Evolutionary conservation across 1,284 basidiomycete genomes (phyloP).

Genomic region (Singerocomus inundabilis): DNA sequence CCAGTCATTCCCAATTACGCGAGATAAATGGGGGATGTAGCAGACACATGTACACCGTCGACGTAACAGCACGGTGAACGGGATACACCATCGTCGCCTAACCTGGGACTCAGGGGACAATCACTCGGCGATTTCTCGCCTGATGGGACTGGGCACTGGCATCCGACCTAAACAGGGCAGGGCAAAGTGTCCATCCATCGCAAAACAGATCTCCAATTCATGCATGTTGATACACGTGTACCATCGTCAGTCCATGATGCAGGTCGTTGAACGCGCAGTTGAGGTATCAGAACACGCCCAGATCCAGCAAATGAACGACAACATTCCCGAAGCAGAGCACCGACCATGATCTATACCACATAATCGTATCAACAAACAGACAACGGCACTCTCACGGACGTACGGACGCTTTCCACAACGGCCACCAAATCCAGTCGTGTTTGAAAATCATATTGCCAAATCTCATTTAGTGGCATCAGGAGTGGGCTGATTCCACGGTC

Average conservation of each 20-base stretch:
- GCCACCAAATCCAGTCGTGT: slow-evolving; percentile 17
- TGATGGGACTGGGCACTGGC: slow-evolving; percentile 20
- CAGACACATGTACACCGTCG: slow-evolving; percentile 20
- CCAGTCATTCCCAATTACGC: slow-evolving; percentile 23
- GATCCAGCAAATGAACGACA: slow-evolving; percentile 25
- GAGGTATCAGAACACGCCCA: slow-evolving; percentile 21
- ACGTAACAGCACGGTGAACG: slow-evolving; percentile 26
- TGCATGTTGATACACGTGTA: slow-evolving; percentile 31
- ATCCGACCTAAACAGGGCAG: slow-evolving; percentile 8
- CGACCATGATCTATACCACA: slow-evolving; percentile 29
- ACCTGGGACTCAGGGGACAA: slow-evolving; percentile 20
- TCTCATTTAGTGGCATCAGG: slow-evolving; percentile 23
- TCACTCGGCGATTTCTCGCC: slow-evolving; percentile 18
- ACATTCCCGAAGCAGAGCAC: slow-evolving; percentile 18
- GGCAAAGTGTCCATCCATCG: slow-evolving; percentile 8
- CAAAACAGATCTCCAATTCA: slow-evolving; percentile 5
- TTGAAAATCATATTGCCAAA: slow-evolving; percentile 27
- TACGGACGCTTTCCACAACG: slow-evolving; percentile 25
- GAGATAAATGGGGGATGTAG: slow-evolving; percentile 10
- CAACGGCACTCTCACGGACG: slow-evolving; percentile 29
- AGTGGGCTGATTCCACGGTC: slow-evolving; percentile 23
- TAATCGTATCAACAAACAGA: slow-evolving; percentile 23
- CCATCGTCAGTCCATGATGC: slow-evolving; percentile 6
- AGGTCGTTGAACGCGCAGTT: slow-evolving; percentile 12
- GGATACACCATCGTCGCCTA: slow-evolving; percentile 4